Evolutionary conservation across 179 eudicot genomes (phyloP).

Genomic region (Heliamphora pulchella): DNA sequence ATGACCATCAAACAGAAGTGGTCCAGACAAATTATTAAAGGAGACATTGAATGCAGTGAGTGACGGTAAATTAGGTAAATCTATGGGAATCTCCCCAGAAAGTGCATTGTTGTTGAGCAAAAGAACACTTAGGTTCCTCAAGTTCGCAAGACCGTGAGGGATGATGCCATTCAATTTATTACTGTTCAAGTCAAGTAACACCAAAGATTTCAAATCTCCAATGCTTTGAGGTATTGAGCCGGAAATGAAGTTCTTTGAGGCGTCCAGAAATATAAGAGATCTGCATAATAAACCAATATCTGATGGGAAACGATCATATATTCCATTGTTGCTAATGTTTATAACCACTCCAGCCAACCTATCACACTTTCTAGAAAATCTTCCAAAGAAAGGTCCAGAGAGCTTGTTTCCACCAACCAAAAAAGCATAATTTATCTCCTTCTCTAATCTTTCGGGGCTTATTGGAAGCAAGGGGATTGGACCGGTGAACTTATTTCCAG

Average conservation of each 20-base stretch:
- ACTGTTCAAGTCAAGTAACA: not conserved
- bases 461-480: constrained; percentile 26
- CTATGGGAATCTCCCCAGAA: constrained; percentile 24
- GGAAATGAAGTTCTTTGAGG: constrained; percentile 28
- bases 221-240: constrained; percentile 23
- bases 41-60: constrained; percentile 21
- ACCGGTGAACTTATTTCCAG: constrained; percentile 31
- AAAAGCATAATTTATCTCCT: constrained; percentile 29
- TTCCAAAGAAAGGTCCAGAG: constrained; percentile 25
- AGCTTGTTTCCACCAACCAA: constrained; percentile 34
- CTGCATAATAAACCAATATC: constrained; percentile 21
- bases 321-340: constrained; percentile 28
- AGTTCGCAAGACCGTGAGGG: constrained; percentile 12
- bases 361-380: constrained; percentile 24
- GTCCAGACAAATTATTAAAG: constrained; percentile 26
- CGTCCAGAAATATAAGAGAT: constrained; percentile 31
- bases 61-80: constrained; percentile 11
- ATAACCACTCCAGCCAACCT: constrained; percentile 21
- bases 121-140: constrained; percentile 26
- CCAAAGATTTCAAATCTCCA: not conserved
- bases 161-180: not conserved
- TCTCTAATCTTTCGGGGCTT: constrained; percentile 17
- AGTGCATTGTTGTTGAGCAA: constrained; percentile 27
- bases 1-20: constrained; percentile 11
- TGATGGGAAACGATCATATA: constrained; percentile 28